Percentiles rank a stretch among this genome's conserved stretches.
Evolutionary conservation across 129 eudicot species (phyloP).

Genomic region (Centrapalus pauciflorus): DNA sequence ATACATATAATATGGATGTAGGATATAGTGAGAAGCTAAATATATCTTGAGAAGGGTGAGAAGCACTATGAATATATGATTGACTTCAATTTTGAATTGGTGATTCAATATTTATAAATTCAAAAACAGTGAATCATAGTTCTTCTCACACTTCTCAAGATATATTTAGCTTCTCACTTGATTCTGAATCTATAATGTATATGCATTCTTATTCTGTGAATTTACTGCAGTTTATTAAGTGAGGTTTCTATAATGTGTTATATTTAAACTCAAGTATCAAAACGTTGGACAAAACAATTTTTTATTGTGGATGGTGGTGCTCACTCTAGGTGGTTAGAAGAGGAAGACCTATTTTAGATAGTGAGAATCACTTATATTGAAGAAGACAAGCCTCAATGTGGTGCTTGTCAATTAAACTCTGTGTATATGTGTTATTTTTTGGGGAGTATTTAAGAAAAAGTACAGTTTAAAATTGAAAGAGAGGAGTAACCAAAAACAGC

Average conservation of each 20-base stretch:
- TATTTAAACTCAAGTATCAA: background rate
- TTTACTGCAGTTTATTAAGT: background rate
- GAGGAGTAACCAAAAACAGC: background rate
- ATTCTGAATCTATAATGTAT: no score
- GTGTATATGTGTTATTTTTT: no score
- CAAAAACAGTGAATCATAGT: no score
- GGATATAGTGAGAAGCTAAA: no score
- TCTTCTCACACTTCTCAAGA: no score
- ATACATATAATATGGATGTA: no score
- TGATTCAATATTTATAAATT: no score
- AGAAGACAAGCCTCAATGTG: background rate
- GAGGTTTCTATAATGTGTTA: background rate
- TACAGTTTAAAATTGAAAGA: background rate
- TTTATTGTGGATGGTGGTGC: background rate
- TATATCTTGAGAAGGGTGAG: no score
- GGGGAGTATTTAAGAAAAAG: constrained; percentile 6
- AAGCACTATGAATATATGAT: no score
- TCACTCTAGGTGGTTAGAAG: background rate
- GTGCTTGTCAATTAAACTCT: background rate
- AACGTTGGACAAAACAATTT: background rate
- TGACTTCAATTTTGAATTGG: no score
- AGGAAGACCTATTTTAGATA: background rate
- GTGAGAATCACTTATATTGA: background rate
- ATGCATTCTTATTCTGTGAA: no score
- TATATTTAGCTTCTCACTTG: no score